Conservation (phyloP, 169 alveolate genomes). For the Plasmodium cynomolgi region DNA sequence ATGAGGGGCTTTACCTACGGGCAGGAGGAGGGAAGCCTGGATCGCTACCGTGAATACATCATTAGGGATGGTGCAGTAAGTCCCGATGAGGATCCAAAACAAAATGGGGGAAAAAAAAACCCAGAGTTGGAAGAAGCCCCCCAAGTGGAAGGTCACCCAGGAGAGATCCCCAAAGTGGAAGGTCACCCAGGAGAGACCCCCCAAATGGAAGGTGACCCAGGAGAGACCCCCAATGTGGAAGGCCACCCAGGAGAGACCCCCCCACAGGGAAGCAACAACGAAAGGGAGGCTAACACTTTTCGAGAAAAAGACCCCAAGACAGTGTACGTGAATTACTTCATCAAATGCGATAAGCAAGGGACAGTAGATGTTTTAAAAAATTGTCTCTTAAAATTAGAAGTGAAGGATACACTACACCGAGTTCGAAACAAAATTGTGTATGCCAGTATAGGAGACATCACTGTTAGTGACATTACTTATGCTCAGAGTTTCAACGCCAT, state of each 20-base stretch:
- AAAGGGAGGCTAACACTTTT: not conserved
- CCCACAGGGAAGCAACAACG: not conserved
- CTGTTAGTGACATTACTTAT: conserved; percentile 53
- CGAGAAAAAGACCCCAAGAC: not conserved
- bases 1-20: not conserved
- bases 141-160: not conserved
- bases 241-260: not conserved
- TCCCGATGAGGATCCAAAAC: not conserved
- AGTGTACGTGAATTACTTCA: conserved; percentile 30
- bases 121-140: not conserved
- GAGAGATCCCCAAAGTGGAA: not conserved
- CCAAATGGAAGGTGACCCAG: not conserved
- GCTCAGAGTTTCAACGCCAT: conserved; percentile 55
- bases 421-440: conserved; percentile 45
- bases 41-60: conserved; percentile 18
- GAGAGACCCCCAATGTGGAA: too few relatives aligned
- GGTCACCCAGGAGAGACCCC: too few relatives aligned
- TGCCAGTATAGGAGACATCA: conserved; percentile 51
- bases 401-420: conserved; percentile 26
- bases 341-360: conserved; percentile 70
- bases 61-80: not conserved
- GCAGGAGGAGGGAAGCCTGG: not conserved
- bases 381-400: conserved; percentile 8
- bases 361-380: conserved; percentile 51
- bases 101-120: too few relatives aligned